Conservation (phyloP, 2,329 filamentous ascomycete genomes). For the Sporothrix brunneoviolacea region DNA sequence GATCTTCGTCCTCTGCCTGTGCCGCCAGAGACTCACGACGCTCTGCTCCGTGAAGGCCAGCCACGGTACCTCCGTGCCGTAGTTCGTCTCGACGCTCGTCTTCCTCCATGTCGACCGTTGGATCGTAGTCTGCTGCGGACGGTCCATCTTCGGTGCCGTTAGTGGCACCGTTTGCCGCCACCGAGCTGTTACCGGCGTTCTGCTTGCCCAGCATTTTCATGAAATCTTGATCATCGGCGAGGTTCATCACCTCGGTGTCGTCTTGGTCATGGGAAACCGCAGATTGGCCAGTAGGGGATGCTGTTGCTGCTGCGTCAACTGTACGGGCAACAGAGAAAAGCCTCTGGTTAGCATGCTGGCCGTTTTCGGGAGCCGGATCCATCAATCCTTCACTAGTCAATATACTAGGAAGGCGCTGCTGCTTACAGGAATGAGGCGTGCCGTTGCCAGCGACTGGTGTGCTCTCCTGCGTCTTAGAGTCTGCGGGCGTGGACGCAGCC, state of each 20-base stretch:
- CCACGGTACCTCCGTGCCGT: conserved; percentile 48
- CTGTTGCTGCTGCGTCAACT: conserved; percentile 7
- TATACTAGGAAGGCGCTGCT: too few relatives aligned
- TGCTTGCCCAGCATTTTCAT: conserved; percentile 51
- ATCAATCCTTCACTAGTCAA: too few relatives aligned
- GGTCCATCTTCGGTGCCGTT: conserved; percentile 59
- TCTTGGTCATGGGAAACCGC: conserved; percentile 33
- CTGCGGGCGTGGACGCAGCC: conserved; percentile 47
- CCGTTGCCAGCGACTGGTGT: conserved; percentile 33
- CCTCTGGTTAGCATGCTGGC: too few relatives aligned
- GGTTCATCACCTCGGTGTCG: conserved; percentile 53
- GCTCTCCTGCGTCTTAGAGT: conserved; percentile 31
- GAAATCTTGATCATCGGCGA: conserved; percentile 61
- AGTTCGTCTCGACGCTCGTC: conserved; percentile 66
- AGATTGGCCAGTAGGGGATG: conserved; percentile 34
- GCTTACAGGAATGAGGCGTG: conserved; percentile 45
- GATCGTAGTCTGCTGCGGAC: conserved; percentile 91
- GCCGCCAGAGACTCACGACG: conserved; percentile 21
- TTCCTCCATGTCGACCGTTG: conserved; percentile 80
- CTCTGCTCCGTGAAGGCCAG: conserved; percentile 37
- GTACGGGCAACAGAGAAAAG: neutral
- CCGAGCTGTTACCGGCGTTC: conserved; percentile 18
- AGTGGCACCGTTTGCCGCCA: conserved; percentile 3
- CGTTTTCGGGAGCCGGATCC: too few relatives aligned
- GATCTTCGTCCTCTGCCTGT: conserved; percentile 23